Base-by-base conservation (phyloP, 2,329 filamentous ascomycete species). In the Pyrenophora seminiperda region DNA sequence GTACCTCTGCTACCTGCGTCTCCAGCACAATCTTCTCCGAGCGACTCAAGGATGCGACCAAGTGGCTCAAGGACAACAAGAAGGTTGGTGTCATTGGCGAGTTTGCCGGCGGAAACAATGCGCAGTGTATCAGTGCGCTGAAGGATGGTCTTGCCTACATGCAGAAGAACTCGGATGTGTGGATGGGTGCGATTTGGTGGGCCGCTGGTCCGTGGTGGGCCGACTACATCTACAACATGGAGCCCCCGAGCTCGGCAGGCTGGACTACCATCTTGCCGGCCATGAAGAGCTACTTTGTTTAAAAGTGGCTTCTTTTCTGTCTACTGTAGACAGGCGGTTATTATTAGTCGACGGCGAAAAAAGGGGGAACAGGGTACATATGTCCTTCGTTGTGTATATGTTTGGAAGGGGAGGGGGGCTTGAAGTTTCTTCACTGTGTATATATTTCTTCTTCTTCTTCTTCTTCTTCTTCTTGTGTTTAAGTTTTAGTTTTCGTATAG, bases 181-280 rank as follows among this genome's bases (percentile, higher is more conserved):
- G 82, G 81, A 68, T 65, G 27, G 81, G 81, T 10, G 78, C 75
- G 0, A 40, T 78, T 1, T 83, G 79, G 79, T 83, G 81, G 81
- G 77, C 77, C 22, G 81, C 79, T 17, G 81, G 81, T 0, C 81
- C 81, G 2, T 83, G 77, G 69, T 73, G 77, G 79, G 76, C 62
- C 0, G 62, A 72, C 47, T 81, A 81, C 48, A 77, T 79, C 36
- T 81, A 70, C 43, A 73, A 62, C 37, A 75, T 83, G 61, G 81
- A 83, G 72, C 80, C 81, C 1, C 65, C 74, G 5, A 70, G 47
- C 53, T 79, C 79, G 0, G 53, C 61, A 13, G 78, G 75, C 5
- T 81, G 77, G 67, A 62, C 29, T 10, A 53, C 41, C 5, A 54
- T 73, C 2, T 46, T 73, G 50, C 69, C 71, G 2, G 56, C 69